Base-by-base conservation (phyloP, 768 basidiomycete genomes). In the Gelatoporia subvermispora region DNA sequence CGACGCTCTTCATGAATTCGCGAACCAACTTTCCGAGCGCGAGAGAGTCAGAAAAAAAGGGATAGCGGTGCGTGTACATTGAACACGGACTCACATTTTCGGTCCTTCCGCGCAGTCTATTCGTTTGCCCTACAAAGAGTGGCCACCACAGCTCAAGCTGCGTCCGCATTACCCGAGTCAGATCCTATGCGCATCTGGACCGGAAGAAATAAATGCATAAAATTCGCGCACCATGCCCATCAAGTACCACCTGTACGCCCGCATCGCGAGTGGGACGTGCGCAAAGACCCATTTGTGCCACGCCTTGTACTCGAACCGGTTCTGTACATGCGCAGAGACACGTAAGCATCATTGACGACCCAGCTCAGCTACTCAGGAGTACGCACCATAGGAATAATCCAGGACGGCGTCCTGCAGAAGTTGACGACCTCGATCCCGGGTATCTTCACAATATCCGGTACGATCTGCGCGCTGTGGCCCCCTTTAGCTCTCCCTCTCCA, bases 321-420 rank as follows among this genome's bases (percentile, higher is more conserved):
- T 24, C 53, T 56, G 16, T 17, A 16, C n/a, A 31, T 31, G 5
- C 28, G 28, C 28, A n/a, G n/a, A n/a, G n/a, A n/a, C n/a, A 7
- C 28, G 28, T 31, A 13, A 31, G 28, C 7, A 31, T 13, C 28
- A 7, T 13, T 13, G 28, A 5, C 73, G 48, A 76, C 73, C 3
- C 41, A n/a, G 41, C 47, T 2, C 25, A 41, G 28, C 41, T 20
- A 9, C 13, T 41, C 18, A 41, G 39, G 23, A 41, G 23, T 4
- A 43, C 58, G 23, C 36, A 57, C 59, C 22, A 52, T 45, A 8
- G 53, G 52, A 18, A 63, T 28, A 47, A 57, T 60, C 63, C 65
- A 66, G 15, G 41, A 55, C 3, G 63, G 61, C 8, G 60, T 63
- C 8, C 65, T 42, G 43, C 57, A 54, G 47, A 63, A 66, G 41